Conservation (phyloP, 2,329 filamentous ascomycete species). For the Alternaria postmessia region DNA sequence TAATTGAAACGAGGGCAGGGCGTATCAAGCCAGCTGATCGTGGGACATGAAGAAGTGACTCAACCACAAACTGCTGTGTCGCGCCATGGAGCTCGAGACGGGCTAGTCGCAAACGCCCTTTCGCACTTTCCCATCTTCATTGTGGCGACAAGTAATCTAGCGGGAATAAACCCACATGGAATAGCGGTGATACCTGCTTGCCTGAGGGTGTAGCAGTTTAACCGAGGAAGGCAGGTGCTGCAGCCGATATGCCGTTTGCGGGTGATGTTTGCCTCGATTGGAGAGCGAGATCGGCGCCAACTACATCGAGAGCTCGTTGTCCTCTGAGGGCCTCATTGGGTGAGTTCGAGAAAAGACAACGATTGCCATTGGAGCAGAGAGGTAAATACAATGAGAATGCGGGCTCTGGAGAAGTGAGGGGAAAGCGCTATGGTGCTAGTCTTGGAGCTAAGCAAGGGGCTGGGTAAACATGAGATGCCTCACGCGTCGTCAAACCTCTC, state of each 20-base stretch:
- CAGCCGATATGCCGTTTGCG: constrained; percentile 4
- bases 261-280: neutral
- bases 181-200: constrained; percentile 9
- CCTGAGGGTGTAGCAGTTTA: constrained; percentile 2
- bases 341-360: neutral
- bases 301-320: neutral
- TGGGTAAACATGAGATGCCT: neutral
- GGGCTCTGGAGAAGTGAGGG: neutral
- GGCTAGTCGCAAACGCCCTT: constrained; percentile 12
- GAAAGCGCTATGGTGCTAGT: neutral
- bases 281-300: neutral
- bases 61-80: neutral
- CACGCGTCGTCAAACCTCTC: constrained; percentile 1
- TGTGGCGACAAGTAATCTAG: neutral
- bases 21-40: neutral
- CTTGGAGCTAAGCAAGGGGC: neutral
- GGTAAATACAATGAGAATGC: neutral
- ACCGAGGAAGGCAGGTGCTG: constrained; percentile 5
- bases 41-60: neutral
- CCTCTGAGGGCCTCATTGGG: neutral
- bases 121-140: constrained; percentile 6
- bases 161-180: constrained; percentile 5
- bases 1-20: neutral
- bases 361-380: neutral
- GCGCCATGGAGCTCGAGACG: constrained; percentile 7